Conservation (phyloP, 345 rosid genomes). For the Arabis hirsuta region DNA sequence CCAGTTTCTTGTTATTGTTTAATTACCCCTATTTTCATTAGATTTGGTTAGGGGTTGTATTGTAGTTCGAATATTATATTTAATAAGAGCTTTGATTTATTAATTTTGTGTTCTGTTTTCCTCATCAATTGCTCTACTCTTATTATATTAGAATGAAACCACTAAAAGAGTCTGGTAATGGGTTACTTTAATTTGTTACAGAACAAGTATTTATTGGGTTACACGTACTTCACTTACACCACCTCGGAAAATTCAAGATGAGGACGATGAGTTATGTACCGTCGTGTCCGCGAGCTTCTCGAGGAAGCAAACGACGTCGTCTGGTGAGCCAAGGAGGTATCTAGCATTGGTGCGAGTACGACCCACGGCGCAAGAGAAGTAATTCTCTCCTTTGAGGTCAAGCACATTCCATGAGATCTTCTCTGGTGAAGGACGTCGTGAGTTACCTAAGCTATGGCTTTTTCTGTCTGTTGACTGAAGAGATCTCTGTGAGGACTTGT, state of each 20-base stretch:
- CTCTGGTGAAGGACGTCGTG: constrained; percentile 66
- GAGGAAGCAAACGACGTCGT: constrained; percentile 78
- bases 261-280: constrained; percentile 1
- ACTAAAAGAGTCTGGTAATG: constrained; percentile 36
- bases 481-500: constrained; percentile 64
- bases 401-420: constrained; percentile 95
- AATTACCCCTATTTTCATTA: constrained; percentile 16
- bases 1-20: constrained; percentile 28
- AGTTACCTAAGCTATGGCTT: constrained; percentile 51
- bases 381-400: constrained; percentile 95
- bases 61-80: constrained; percentile 28
- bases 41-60: constrained; percentile 27
- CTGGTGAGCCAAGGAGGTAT: constrained; percentile 71
- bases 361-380: constrained; percentile 95
- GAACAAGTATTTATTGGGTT: constrained; percentile 31
- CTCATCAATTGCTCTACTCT: constrained; percentile 35
- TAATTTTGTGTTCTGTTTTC: neutral
- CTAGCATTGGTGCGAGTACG: constrained; percentile 85
- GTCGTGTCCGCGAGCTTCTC: constrained; percentile 59
- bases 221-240: constrained; percentile 30
- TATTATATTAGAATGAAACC: constrained; percentile 39
- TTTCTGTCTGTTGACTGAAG: constrained; percentile 55
- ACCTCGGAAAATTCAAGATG: constrained; percentile 18
- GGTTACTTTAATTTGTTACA: constrained; percentile 23
- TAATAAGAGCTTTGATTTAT: constrained; percentile 32